Evolutionary conservation across 805 yeast species (phyloP), one percentile per base, ranked within the genome.

Genomic region (Candida krabiensis): DNA sequence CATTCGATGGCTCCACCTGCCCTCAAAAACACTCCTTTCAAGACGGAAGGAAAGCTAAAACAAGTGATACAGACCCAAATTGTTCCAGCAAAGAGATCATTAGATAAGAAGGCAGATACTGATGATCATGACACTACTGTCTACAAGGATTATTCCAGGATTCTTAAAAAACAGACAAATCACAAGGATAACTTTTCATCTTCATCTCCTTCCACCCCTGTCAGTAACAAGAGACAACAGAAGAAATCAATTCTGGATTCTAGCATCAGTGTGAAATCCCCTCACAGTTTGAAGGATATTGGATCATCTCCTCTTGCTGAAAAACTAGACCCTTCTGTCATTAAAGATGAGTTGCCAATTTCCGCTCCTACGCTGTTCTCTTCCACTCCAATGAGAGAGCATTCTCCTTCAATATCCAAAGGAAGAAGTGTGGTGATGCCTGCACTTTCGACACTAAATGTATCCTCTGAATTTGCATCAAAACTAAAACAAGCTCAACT

Each of bases 171-270:
- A 15, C 44, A 40, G 6, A 49, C 55, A 2, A 56, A 53, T 11
- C 50, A 37, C 30, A 56, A 55, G 30, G 38, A 51, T 5, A 36
- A 43, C 7, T 56, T 56, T 26, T 56, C 61, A 1, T 50, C 56
- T 4, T 49, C 49, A 25, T 26, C 34, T 11, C 35, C 50, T 4
- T 21, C 47, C 6, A 33, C 48, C 1, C 46, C 47, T 5, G 36
- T 34, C 21, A 40, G 22, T 13, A 32, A 28, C 9, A 22, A 39
- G 13, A 27, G 24, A 15, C 15, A 24, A n/a, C 25, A 36, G 2
- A 21, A 35, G 19, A 29, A 30, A 21, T 22, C 41, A 12, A 27
- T 29, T 11, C 13, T 28, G 35, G 33, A 28, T 19, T 29, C 25
- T 1, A 30, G 19, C 5, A 35, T 35, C 28, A 13, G 16, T 17